Conservation (phyloP, 2,329 filamentous ascomycete genomes). For the Harringtonia lauricola region DNA sequence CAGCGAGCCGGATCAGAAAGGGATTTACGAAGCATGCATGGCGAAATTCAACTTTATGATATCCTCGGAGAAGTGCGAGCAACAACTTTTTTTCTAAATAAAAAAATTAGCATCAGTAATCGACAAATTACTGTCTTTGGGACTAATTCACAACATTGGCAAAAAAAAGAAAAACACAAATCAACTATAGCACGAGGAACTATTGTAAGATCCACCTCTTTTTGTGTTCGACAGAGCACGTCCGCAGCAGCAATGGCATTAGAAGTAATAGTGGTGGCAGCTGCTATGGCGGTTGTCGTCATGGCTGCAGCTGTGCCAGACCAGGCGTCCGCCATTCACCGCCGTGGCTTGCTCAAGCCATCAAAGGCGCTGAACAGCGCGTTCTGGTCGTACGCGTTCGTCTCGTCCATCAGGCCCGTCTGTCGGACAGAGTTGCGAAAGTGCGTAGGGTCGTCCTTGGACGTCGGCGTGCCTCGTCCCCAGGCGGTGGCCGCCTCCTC, state of each 20-base stretch:
- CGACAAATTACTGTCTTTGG: not conserved
- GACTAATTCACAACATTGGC: too few species aligned
- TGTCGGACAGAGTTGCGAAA: constrained; percentile 13
- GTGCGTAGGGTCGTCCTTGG: constrained; percentile 13
- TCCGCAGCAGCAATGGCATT: too few species aligned
- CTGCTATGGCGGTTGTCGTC: too few species aligned
- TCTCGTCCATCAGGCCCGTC: constrained; percentile 11
- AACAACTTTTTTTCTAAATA: too few species aligned
- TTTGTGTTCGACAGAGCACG: too few species aligned
- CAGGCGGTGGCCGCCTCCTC: constrained; percentile 14
- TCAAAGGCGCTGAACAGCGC: constrained; percentile 13
- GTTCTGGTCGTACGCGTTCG: constrained; percentile 13
- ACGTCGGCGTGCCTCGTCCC: constrained; percentile 9
- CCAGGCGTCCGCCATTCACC: not conserved
- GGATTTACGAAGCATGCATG: constrained; percentile 7
- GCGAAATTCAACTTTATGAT: constrained; percentile 24
- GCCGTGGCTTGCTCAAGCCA: constrained; percentile 1
- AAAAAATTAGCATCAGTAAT: not conserved
- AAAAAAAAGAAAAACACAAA: too few species aligned
- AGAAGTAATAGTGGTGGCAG: too few species aligned
- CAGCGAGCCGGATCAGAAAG: not conserved
- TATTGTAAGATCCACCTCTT: too few species aligned
- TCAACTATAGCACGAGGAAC: too few species aligned
- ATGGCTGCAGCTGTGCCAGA: too few species aligned
- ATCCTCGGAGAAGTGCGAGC: constrained; percentile 9